Percentiles rank a stretch among this genome's conserved stretches.
Evolutionary conservation across 1,284 basidiomycete genomes (phyloP).

Genomic region (Ganoderma resinaceum): DNA sequence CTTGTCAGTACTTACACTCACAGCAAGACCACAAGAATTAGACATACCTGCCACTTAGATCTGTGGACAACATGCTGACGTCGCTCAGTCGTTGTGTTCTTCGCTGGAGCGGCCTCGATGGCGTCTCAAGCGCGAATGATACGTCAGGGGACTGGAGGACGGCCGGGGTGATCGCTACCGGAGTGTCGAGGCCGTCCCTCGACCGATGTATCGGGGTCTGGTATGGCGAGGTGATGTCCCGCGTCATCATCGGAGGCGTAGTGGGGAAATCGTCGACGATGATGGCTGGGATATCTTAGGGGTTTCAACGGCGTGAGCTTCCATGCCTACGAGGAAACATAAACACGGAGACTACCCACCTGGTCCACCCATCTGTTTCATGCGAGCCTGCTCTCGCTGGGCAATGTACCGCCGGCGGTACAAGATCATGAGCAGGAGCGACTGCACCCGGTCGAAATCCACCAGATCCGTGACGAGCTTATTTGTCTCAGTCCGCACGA

Average conservation of each 20-base stretch:
- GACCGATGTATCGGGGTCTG: slow-evolving; percentile 43
- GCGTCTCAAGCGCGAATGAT: slow-evolving; percentile 53
- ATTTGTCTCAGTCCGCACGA: slow-evolving; percentile 78
- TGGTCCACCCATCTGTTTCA: slow-evolving; percentile 41
- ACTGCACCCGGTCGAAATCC: slow-evolving; percentile 84
- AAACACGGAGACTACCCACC: slow-evolving; percentile 35
- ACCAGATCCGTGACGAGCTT: slow-evolving; percentile 84
- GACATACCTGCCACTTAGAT: slow-evolving; percentile 47
- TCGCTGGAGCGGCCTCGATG: slow-evolving; percentile 56
- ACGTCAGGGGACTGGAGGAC: slow-evolving; percentile 52
- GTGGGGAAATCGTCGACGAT: slow-evolving; percentile 66
- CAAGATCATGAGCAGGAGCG: slow-evolving; percentile 78
- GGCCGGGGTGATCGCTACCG: slow-evolving; percentile 48
- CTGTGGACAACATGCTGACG: slow-evolving; percentile 64
- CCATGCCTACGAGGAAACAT: slow-evolving; percentile 1
- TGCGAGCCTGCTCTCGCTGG: slow-evolving; percentile 46
- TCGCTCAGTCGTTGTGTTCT: slow-evolving; percentile 59
- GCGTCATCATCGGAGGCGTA: slow-evolving; percentile 53
- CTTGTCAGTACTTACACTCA: neutral
- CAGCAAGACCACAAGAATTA: slow-evolving; percentile 14
- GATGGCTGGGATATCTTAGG: slow-evolving; percentile 69
- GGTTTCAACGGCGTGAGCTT: neutral
- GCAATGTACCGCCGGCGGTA: slow-evolving; percentile 74
- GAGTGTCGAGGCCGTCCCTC: slow-evolving; percentile 44
- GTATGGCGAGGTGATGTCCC: slow-evolving; percentile 61